Percentiles rank a stretch among this genome's conserved stretches.
Conservation (phyloP, 257 asterid species). For the Nicotiana undulata region DNA sequence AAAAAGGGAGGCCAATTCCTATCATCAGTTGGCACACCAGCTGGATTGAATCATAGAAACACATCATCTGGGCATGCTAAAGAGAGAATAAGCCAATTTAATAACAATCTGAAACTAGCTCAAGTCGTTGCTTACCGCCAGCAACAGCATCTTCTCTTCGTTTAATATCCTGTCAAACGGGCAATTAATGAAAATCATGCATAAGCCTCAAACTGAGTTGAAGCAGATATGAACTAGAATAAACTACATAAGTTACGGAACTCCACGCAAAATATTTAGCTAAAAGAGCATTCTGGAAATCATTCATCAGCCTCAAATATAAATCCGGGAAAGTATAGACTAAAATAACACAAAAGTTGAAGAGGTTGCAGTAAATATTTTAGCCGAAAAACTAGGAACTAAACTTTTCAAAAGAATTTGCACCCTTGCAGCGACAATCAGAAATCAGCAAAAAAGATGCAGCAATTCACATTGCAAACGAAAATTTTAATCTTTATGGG, state of each 20-base stretch:
- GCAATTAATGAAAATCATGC: background rate
- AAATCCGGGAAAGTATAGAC: background rate
- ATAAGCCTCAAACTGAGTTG: constrained; percentile 6
- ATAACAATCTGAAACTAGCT: background rate
- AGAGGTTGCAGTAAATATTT: background rate
- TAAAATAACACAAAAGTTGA: background rate
- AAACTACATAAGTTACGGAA: background rate
- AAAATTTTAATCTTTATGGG: background rate
- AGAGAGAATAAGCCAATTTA: background rate
- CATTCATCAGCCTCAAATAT: background rate
- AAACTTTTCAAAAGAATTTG: background rate
- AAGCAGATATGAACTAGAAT: background rate
- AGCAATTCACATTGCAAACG: background rate
- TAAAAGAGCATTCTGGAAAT: background rate
- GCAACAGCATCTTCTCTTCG: constrained; percentile 62
- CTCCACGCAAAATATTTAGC: background rate
- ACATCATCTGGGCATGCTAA: background rate
- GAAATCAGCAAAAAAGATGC: background rate
- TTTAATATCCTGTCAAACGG: constrained; percentile 45
- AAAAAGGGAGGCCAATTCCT: constrained; percentile 64
- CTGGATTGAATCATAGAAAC: constrained; percentile 20
- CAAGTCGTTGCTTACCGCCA: constrained; percentile 32
- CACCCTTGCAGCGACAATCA: background rate
- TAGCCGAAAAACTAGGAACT: background rate
- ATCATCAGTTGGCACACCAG: constrained; percentile 45